A percentile compares a stretch with the other conserved stretches of the same genome.
Evolutionary conservation across 768 basidiomycete genomes (phyloP).

Genomic region (Boletus subcaerulescens): DNA sequence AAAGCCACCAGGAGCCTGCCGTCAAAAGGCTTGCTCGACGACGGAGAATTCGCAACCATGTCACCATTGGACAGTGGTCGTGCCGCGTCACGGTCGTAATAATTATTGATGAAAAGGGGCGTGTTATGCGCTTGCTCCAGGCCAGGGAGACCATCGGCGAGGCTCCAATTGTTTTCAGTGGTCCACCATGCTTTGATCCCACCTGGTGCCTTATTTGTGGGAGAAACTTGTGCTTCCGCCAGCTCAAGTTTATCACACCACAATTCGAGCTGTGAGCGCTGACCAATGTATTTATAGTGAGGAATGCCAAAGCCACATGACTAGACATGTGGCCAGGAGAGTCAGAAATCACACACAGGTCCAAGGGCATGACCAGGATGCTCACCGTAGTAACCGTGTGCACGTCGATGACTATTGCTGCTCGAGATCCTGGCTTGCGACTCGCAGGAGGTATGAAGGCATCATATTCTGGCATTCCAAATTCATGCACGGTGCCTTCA

Average conservation of each 20-base stretch:
- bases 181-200: slow-evolving; percentile 59
- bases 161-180: slow-evolving; percentile 44
- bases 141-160: slow-evolving; percentile 59
- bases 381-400: slow-evolving; percentile 53
- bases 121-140: slow-evolving; percentile 33
- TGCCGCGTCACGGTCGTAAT: slow-evolving; percentile 18
- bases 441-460: slow-evolving; percentile 42
- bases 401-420: slow-evolving; percentile 59
- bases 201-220: slow-evolving; percentile 26
- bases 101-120: slow-evolving; percentile 13
- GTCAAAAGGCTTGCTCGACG: background rate
- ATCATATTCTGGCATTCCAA: slow-evolving; percentile 61
- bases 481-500: slow-evolving; percentile 57
- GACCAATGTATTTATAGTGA: slow-evolving; percentile 52
- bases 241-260: slow-evolving; percentile 45
- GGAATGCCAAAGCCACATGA: slow-evolving; percentile 69
- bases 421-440: slow-evolving; percentile 56
- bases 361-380: background rate
- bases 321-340: slow-evolving; percentile 30
- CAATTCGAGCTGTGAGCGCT: slow-evolving; percentile 51
- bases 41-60: background rate
- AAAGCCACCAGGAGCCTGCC: slow-evolving; percentile 27
- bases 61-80: background rate
- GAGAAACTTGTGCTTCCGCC: slow-evolving; percentile 32
- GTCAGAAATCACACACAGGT: background rate